Evolutionary conservation across 768 basidiomycete genomes (phyloP), one percentile per base, ranked within the genome.

Genomic region (Auricularia sp.): DNA sequence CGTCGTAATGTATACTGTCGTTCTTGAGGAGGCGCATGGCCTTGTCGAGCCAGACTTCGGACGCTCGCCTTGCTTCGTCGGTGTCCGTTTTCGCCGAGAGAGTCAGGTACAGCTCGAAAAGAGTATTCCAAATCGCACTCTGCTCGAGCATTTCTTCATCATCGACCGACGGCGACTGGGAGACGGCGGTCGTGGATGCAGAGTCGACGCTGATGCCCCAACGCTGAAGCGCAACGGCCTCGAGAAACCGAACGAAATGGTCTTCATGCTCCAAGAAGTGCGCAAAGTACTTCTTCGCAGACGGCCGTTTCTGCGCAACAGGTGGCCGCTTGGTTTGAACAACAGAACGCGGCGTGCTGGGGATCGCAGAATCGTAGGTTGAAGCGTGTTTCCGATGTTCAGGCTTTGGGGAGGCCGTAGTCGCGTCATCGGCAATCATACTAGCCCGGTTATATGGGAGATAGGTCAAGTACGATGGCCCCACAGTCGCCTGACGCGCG

Each of bases 61-160:
- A 69, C 61, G 66, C 68, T 42, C 64, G 56, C 8, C 56, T 68
- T 21, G 71, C 68, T 36, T 72, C 71, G 16, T 65, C 63, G 33
- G 33, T 56, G 12, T 66, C 64, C 1, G 61, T 16, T 34, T 65
- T 66, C 23, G 64, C 44, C n/a, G 83, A 81, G 42, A 81, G 72
- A 7, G 87, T 83, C 56, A 99, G 82, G 73, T 98, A 98, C 11
- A 99, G 82, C 75, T 99, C 96, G 65, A 98, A 77, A 2, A 98
- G 79, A 10, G 95, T 98, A 75, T 96, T 97, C 95, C 95, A 98
- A 2, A 98, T 87, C 0, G 93, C 88, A 8, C 83, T 79, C 70
- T 93, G 92, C 70, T 95, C 91, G 8, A 74, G 89, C 0, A 74
- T 71, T 35, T 78, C 76, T 61, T 83, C 82, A 47, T 84, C 83